These are phyloP conservation scores for Cordyceps cicadae DNA, from an alignment of 2,329 filamentous ascomycete genomes.

Conservation along the genomic window DNA sequence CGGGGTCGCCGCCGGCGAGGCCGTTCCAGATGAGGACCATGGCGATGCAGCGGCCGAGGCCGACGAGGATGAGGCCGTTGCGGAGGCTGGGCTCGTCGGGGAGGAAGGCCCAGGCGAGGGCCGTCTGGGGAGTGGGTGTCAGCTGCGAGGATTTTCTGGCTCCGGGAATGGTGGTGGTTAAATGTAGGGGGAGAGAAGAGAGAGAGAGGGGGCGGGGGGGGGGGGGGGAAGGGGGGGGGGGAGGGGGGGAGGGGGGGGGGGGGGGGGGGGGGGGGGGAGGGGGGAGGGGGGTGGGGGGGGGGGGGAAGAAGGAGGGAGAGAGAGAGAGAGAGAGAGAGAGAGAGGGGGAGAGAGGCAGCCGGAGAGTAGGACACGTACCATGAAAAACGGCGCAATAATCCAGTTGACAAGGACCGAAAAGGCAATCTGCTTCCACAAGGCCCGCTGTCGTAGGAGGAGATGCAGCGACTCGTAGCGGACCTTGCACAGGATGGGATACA, in stretches of 20 bases:
- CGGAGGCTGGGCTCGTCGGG: constrained; percentile 42
- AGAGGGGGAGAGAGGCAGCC: no score
- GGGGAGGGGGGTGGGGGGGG: no score
- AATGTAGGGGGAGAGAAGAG: no score
- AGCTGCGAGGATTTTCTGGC: no score
- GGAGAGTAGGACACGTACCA: constrained; percentile 37
- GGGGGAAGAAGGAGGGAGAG: no score
- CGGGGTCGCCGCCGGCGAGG: constrained; percentile 60
- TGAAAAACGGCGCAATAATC: constrained; percentile 65
- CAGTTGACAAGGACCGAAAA: constrained; percentile 67
- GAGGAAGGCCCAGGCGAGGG: constrained; percentile 52
- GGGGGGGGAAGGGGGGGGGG: no score
- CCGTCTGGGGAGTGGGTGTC: constrained; percentile 30
- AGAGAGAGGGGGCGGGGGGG: no score
- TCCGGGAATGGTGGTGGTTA: no score
- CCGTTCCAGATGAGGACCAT: constrained; percentile 63
- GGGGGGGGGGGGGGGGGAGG: no score
- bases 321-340: no score
- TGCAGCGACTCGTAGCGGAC: constrained; percentile 65
- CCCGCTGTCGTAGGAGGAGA: constrained; percentile 45
- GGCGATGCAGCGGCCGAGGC: constrained; percentile 29
- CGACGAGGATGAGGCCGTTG: constrained; percentile 23
- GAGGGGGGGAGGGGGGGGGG: no score
- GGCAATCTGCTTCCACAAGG: constrained; percentile 61
- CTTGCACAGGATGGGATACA: constrained; percentile 78